Base-by-base conservation (phyloP, 83 land plant species). In the Picea engelmannii region DNA sequence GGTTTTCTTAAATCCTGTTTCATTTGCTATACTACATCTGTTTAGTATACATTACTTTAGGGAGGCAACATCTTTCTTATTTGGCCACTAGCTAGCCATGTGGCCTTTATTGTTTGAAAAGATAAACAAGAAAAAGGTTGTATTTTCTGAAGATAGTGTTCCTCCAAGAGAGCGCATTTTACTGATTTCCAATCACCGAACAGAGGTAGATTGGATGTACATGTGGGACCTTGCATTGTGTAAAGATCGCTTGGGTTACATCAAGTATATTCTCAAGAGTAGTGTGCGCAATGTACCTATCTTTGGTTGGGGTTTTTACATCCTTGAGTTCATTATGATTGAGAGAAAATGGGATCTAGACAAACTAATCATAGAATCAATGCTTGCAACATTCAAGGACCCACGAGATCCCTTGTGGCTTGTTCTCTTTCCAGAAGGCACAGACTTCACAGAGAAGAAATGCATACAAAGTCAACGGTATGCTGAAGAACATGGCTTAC, bases 141-240 rank as follows among this genome's bases (percentile, higher is more conserved):
- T 89, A 40, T 87, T 89, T 80, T 31, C 91, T 49, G 89, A 87
- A 38, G 81, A 89, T 38, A 27, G 61, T n/a, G 82, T 89, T 10
- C 84, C 91, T 15, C 5, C 60, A 18, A 76, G 79, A 21, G 84
- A 87, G 47, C 78, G 90, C 25, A 80, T 84, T 59, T 65, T 89
- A 24, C 24, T 89, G 16, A 74, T 87, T 47, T 87, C 84, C 80
- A 87, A 89, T 44, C 90, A 87, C 62, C 82, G 87, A 3, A 89
- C 91, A 23, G 85, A 89, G 80, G 87, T 89, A 27, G 89, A 86
- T 75, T 89, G 91, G 89, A 87, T 89, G 90, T 87, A 89, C 78
- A 84, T 89, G 44, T 89, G 91, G 90, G 76, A 86, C 79, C 79
- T 89, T 42, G 91, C 84, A 52, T n/a, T 89, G 35, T 80, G 85